Evolutionary conservation across 208 protist species (phyloP), one percentile per base, ranked within the genome.

Genomic region (Crithidia expoeki): DNA sequence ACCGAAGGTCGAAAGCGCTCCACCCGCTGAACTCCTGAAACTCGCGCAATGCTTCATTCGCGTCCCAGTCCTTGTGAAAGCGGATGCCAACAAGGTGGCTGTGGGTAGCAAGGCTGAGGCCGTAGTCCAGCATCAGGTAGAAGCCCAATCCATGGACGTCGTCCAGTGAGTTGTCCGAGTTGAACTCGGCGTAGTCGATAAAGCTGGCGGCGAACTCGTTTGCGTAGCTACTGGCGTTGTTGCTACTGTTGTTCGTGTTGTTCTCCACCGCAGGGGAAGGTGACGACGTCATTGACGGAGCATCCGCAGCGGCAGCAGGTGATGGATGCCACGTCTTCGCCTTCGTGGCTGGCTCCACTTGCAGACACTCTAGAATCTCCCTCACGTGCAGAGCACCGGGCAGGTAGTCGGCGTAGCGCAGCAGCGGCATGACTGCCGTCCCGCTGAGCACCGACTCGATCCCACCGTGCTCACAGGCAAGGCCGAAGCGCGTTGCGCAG

Each of bases 391-490:
- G 80, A 12, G 77, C 88, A 23, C 90, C 86, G 23, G 87, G 90
- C 12, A 95, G 64, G 74, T 90, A 95, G 58, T 95, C 90, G 21
- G 83, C 78, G 72, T 95, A 94, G n/a, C 86, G 87, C 53, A 95
- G 74, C 49, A 91, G 62, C 7, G 90, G 90, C 75, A 92, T 83
- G n/a, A 79, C 58, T 14, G 82, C 85, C 28, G 76, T 75, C 59
- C 90, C 90, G 21, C 60, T 70, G 16, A 95, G 76, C 47, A 89
- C 46, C 9, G 85, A 88, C 23, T 64, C 73, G 50, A 83, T 74
- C 14, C 79, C 76, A 16, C 72, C 32, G 49, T 92, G 78, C 32
- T 59, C 72, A 76, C 79, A 90, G 10, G 79, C 50, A 12, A 95
- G 77, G 1, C 53, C 46, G 59, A 89, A 95, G 21, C 88, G 87